Conservation (phyloP, 768 basidiomycete species). For the Terana coerulea region DNA sequence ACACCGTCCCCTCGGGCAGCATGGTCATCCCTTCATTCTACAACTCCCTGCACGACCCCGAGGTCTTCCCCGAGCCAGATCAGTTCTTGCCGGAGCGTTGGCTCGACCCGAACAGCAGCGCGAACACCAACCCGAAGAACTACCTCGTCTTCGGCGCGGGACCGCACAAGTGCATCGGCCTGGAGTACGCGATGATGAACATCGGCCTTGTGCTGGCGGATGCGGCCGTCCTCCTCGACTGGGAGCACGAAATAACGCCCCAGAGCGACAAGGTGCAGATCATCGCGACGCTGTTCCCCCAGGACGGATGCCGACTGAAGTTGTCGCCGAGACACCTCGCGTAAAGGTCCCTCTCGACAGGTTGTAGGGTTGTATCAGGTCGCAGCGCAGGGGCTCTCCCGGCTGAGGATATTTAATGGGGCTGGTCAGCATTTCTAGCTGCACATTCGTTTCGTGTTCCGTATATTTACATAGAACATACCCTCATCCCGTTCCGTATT, state of each 20-base stretch:
- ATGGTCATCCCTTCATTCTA: constrained; percentile 97
- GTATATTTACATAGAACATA: constrained; percentile 3
- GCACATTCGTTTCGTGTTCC: not conserved
- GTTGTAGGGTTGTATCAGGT: not conserved
- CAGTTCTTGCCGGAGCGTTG: constrained; percentile 85
- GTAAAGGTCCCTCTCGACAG: not conserved
- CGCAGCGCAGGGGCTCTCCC: not conserved
- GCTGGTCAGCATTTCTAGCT: not conserved
- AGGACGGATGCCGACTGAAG: constrained; percentile 83
- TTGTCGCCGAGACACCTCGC: constrained; percentile 31
- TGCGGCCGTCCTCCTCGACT: constrained; percentile 78
- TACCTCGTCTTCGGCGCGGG: constrained; percentile 95
- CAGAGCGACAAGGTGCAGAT: constrained; percentile 83
- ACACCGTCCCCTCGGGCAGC: constrained; percentile 85
- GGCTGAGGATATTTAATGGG: not conserved
- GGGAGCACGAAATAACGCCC: constrained; percentile 82
- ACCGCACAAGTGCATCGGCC: constrained; percentile 88
- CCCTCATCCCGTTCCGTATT: constrained; percentile 3
- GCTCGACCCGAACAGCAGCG: constrained; percentile 76
- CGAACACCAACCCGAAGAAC: constrained; percentile 86
- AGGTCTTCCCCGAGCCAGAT: constrained; percentile 85
- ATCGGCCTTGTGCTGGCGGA: constrained; percentile 81
- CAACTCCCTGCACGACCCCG: constrained; percentile 87
- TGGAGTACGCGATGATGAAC: constrained; percentile 92
- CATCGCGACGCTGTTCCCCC: constrained; percentile 96